phyloP scores from a whole-genome alignment of 805 yeast genomes.

The Candida awuae region DNA sequence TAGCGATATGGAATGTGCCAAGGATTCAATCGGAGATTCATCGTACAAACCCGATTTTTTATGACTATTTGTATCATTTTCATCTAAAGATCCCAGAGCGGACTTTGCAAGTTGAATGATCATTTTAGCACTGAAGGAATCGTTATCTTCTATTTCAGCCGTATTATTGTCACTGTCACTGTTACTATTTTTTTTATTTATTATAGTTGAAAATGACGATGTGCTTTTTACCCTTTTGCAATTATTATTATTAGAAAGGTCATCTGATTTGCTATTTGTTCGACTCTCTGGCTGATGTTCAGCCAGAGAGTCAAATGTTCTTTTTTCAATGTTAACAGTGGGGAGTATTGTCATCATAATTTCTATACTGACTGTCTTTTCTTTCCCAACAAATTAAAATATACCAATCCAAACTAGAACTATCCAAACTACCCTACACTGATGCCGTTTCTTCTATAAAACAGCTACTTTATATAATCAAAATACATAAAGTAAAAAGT shows the following conservation, averaged over 20 bases:
- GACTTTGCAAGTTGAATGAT: constrained; percentile 41
- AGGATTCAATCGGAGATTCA: constrained; percentile 42
- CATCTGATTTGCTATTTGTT: background rate
- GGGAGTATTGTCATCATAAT: constrained; percentile 8
- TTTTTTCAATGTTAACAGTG: constrained; percentile 1
- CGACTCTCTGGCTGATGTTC: background rate
- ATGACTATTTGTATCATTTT: constrained; percentile 34
- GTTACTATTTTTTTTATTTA: background rate
- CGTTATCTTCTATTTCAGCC: background rate
- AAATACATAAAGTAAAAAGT: too few species aligned
- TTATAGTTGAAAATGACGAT: background rate
- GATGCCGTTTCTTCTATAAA: too few species aligned
- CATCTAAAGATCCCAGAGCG: constrained; percentile 64
- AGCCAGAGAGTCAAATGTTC: constrained; percentile 1
- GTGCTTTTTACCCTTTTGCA: constrained; percentile 1
- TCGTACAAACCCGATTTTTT: background rate
- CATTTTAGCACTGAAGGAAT: constrained; percentile 8
- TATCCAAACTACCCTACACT: too few species aligned
- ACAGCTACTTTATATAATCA: too few species aligned
- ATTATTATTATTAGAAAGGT: background rate
- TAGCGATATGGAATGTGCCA: constrained; percentile 51
- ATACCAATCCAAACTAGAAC: background rate
- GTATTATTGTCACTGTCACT: background rate
- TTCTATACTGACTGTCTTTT: too few species aligned
- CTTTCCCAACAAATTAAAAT: too few species aligned